Evolutionary conservation across 805 yeast species (phyloP).

Genomic region (Saccharomycopsis capsularis): DNA sequence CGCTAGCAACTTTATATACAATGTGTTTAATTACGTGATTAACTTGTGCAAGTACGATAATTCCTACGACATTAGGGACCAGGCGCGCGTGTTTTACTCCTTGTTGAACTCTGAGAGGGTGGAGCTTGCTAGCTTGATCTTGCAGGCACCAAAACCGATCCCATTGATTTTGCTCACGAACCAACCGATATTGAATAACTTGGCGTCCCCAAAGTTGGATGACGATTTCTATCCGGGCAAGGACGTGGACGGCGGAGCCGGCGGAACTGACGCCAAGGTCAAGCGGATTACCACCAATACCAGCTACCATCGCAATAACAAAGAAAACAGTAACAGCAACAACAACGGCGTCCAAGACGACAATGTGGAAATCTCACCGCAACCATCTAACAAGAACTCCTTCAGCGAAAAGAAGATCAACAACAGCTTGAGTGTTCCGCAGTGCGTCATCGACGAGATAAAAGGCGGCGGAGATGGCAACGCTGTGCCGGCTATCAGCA

Average conservation of each 20-base stretch:
- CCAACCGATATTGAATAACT: constrained; percentile 20
- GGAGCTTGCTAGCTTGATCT: constrained; percentile 58
- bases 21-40: constrained; percentile 40
- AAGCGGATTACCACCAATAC: background rate
- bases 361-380: constrained; percentile 20
- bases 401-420: constrained; percentile 18
- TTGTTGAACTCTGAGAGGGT: constrained; percentile 44
- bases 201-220: constrained; percentile 18
- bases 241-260: background rate
- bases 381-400: constrained; percentile 21
- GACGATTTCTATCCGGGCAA: constrained; percentile 13
- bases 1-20: constrained; percentile 15
- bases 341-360: constrained; percentile 1
- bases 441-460: constrained; percentile 4
- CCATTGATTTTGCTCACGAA: constrained; percentile 32
- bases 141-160: constrained; percentile 71
- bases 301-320: background rate
- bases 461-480: background rate
- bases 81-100: constrained; percentile 67
- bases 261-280: background rate
- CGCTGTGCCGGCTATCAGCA: background rate
- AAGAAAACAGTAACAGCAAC: background rate
- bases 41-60: constrained; percentile 68
- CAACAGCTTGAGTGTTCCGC: constrained; percentile 3
- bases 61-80: constrained; percentile 72